A percentile compares a stretch with the other conserved stretches of the same genome.
Evolutionary conservation across 2,329 filamentous ascomycete genomes (phyloP).

Genomic region (Hymenoscyphus fructigenus): DNA sequence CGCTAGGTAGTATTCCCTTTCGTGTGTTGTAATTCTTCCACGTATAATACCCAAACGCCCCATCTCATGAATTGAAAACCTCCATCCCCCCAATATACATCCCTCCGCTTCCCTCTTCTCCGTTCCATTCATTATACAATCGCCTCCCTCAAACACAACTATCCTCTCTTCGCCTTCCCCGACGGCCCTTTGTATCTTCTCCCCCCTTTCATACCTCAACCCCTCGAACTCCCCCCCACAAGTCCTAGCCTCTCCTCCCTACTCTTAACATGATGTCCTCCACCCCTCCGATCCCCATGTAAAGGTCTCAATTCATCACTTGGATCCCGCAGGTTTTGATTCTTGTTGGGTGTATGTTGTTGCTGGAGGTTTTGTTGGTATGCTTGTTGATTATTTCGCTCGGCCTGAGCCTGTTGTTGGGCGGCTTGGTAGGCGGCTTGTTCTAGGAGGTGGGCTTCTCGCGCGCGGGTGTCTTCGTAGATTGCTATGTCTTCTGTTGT

Average conservation of each 20-base stretch:
- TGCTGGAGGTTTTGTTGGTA: not conserved
- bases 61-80: too few relatives aligned
- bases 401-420: slow-evolving; percentile 25
- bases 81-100: too few relatives aligned
- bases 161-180: not conserved
- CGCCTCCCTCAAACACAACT: not conserved
- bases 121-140: not conserved
- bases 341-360: slow-evolving; percentile 22
- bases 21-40: not conserved
- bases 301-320: slow-evolving; percentile 23
- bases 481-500: slow-evolving; percentile 69
- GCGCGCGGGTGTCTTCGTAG: slow-evolving; percentile 63
- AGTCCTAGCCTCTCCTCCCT: slow-evolving; percentile 41
- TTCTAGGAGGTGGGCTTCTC: slow-evolving; percentile 31
- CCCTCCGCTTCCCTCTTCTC: not conserved
- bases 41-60: too few relatives aligned
- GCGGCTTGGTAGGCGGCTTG: slow-evolving; percentile 28
- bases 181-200: not conserved
- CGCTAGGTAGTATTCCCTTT: not conserved
- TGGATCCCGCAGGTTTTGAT: slow-evolving; percentile 24
- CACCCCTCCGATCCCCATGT: slow-evolving; percentile 23
- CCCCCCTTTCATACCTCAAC: slow-evolving; percentile 8
- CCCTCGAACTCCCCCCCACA: slow-evolving; percentile 26
- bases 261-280: slow-evolving; percentile 29
- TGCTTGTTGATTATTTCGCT: slow-evolving; percentile 21